A percentile compares a stretch with the other conserved stretches of the same genome.
Evolutionary conservation across 495 filamentous ascomycete genomes (phyloP).

Genomic region (Penicillium verhagenii): DNA sequence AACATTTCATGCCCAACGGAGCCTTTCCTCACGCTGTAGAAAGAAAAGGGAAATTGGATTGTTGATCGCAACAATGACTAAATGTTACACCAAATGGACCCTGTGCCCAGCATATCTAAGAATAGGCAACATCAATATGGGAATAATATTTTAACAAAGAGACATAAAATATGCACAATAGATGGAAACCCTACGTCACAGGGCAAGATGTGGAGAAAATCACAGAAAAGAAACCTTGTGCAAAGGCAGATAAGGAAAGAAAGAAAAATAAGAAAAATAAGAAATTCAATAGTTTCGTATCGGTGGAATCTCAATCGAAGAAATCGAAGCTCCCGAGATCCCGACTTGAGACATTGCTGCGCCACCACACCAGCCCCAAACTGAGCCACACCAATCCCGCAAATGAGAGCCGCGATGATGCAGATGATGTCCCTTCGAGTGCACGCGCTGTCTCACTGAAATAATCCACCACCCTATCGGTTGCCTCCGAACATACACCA

Average conservation of each 20-base stretch:
- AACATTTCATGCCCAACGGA: constrained; percentile 5
- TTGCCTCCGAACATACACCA: not conserved
- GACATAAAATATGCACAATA: too few relatives aligned
- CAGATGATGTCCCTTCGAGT: constrained; percentile 19
- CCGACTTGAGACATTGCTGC: constrained; percentile 10
- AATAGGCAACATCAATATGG: not conserved
- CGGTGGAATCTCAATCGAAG: not conserved
- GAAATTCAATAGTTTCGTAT: too few relatives aligned
- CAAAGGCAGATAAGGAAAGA: too few relatives aligned
- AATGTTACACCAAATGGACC: not conserved
- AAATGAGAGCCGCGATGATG: constrained; percentile 25
- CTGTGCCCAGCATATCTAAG: not conserved
- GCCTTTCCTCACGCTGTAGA: not conserved
- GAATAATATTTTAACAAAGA: not conserved
- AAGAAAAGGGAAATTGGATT: not conserved
- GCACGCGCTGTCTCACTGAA: constrained; percentile 8
- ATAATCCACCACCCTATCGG: not conserved
- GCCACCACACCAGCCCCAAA: constrained; percentile 11
- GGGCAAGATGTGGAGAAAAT: not conserved
- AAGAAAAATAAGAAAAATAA: too few relatives aligned
- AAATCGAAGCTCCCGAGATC: not conserved
- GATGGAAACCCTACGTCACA: not conserved
- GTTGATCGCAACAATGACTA: not conserved
- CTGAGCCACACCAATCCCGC: constrained; percentile 16
- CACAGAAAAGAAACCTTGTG: not conserved